A percentile compares a stretch with the other conserved stretches of the same genome.
phyloP scores from a whole-genome alignment of 805 yeast species.

The Pichia scutulata region DNA sequence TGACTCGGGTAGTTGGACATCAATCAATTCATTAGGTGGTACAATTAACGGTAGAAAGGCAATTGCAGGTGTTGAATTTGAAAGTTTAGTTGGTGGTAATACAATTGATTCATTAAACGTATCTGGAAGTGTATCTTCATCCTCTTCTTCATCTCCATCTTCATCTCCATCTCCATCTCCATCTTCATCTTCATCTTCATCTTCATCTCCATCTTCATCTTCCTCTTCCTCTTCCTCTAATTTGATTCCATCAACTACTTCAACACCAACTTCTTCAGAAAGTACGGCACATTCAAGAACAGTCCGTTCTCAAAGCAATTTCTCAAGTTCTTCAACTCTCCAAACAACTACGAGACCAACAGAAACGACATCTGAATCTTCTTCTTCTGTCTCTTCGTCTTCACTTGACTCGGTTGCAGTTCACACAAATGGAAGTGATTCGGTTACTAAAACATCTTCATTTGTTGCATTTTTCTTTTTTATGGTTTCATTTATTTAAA shows the following conservation, averaged over 20 bases:
- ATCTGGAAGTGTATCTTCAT: conserved; percentile 7
- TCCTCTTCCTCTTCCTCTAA: conserved; percentile 14
- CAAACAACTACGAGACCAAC: background rate
- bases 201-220: conserved; percentile 12
- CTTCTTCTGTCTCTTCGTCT: background rate
- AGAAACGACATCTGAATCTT: background rate
- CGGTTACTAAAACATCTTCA: background rate
- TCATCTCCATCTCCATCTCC: conserved; percentile 7
- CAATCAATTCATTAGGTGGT: conserved; percentile 52
- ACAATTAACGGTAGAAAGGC: conserved; percentile 50
- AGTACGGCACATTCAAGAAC: no score
- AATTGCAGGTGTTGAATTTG: conserved; percentile 39
- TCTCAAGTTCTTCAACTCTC: background rate
- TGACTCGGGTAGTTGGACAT: conserved; percentile 49
- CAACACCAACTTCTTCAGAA: background rate
- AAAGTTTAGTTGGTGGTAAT: conserved; percentile 27
- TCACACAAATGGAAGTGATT: background rate
- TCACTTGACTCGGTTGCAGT: background rate
- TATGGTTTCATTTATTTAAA: background rate
- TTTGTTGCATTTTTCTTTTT: background rate
- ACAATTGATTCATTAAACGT: background rate
- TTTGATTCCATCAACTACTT: conserved; percentile 1
- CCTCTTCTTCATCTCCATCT: conserved; percentile 10
- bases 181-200: conserved; percentile 10
- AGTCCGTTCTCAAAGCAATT: background rate